A percentile compares a stretch with the other conserved stretches of the same genome.
Conservation (phyloP, 495 filamentous ascomycete genomes). For the Talaromyces thailandensis region DNA sequence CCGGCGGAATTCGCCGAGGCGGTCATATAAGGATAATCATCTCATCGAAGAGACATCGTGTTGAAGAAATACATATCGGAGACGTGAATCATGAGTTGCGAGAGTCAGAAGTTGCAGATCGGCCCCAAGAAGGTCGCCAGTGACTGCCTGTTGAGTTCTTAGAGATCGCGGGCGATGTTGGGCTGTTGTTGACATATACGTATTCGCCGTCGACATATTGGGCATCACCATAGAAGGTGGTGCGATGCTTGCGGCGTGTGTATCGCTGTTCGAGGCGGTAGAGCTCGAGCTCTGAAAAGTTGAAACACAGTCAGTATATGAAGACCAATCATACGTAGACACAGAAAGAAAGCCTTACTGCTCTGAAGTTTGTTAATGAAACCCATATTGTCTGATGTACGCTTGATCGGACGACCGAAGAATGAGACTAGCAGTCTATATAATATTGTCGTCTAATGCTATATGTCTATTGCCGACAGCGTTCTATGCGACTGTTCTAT, state of each 20-base stretch:
- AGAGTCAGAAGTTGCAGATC: conserved; percentile 5
- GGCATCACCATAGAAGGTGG: conserved; percentile 75
- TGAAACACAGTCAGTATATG: background rate
- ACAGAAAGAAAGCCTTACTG: conserved; percentile 22
- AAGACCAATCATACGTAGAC: background rate
- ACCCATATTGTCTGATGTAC: conserved; percentile 29
- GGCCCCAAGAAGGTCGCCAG: conserved; percentile 28
- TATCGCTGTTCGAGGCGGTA: conserved; percentile 91
- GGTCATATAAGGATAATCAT: background rate
- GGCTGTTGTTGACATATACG: conserved; percentile 41
- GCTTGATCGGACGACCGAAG: background rate
- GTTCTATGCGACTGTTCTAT: background rate
- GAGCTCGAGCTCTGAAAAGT: conserved; percentile 70
- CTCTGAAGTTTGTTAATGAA: conserved; percentile 49
- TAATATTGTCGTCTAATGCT: background rate
- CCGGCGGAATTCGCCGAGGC: background rate
- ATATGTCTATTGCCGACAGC: background rate
- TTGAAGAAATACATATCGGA: background rate
- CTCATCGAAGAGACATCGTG: background rate
- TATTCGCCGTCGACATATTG: conserved; percentile 92
- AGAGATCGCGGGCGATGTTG: conserved; percentile 28
- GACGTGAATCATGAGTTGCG: conserved; percentile 6
- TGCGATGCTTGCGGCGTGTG: conserved; percentile 76
- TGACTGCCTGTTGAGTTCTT: conserved; percentile 33
- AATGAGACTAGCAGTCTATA: background rate